phyloP scores from a whole-genome alignment of 208 protist genomes.

The Porcisia deanei region DNA sequence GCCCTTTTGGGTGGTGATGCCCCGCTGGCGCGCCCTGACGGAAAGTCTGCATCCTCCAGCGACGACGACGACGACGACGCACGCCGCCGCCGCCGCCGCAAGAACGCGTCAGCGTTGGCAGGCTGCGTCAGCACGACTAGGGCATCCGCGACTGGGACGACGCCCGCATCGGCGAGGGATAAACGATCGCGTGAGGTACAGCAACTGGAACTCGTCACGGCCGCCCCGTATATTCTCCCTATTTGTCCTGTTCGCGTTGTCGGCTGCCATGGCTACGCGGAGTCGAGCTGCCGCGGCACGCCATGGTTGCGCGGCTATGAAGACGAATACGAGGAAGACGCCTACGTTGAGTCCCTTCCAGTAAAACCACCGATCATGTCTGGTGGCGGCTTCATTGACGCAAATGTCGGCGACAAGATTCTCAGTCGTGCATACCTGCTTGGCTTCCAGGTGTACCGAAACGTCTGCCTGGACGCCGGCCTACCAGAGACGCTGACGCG shows the following conservation, averaged over 20 bases:
- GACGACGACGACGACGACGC: slow-evolving; percentile 9
- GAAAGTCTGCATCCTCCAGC: not conserved
- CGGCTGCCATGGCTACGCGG: slow-evolving; percentile 41
- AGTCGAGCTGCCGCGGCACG: slow-evolving; percentile 48
- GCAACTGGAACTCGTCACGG: slow-evolving; percentile 29
- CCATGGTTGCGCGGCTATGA: slow-evolving; percentile 56
- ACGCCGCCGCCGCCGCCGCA: not conserved
- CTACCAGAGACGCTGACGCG: slow-evolving; percentile 47
- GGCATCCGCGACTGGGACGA: slow-evolving; percentile 9
- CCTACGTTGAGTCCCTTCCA: slow-evolving; percentile 45
- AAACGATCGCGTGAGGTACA: slow-evolving; percentile 23
- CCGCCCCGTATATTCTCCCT: slow-evolving; percentile 39
- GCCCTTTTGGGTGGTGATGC: slow-evolving; percentile 4
- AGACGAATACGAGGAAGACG: slow-evolving; percentile 53
- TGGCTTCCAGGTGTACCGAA: slow-evolving; percentile 41
- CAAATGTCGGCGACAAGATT: slow-evolving; percentile 46
- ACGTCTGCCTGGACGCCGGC: slow-evolving; percentile 42
- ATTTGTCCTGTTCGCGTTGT: slow-evolving; percentile 56
- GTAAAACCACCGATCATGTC: slow-evolving; percentile 50
- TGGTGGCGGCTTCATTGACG: slow-evolving; percentile 42
- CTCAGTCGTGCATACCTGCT: slow-evolving; percentile 45
- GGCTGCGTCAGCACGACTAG: not conserved
- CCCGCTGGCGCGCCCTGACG: not conserved
- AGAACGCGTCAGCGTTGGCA: not conserved
- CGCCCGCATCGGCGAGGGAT: slow-evolving; percentile 2